A percentile compares a stretch with the other conserved stretches of the same genome.
phyloP scores from a whole-genome alignment of 108 stramenopile species.

The Nannochloropsis gaditana region DNA sequence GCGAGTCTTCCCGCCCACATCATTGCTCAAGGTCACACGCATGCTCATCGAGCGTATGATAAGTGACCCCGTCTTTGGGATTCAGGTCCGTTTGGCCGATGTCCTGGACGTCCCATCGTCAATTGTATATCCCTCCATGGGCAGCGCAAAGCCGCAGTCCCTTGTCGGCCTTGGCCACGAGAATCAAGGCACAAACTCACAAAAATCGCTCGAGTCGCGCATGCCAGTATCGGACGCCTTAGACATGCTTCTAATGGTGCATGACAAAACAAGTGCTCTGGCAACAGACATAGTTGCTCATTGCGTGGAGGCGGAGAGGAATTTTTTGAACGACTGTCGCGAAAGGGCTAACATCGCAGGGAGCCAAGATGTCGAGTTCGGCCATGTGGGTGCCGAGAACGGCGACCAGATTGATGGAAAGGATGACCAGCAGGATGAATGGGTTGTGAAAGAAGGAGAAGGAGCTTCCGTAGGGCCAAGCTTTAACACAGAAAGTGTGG shows the following conservation, averaged over 20 bases:
- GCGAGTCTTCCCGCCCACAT: slow-evolving; percentile 24
- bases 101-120: slow-evolving; percentile 23
- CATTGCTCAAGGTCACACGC: slow-evolving; percentile 24
- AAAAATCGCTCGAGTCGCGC: no score
- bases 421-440: neutral
- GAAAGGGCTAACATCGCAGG: neutral
- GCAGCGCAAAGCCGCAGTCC: no score
- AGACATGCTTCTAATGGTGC: slow-evolving; percentile 33
- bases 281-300: neutral
- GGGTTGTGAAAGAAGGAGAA: neutral
- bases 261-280: slow-evolving; percentile 29
- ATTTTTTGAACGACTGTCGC: neutral
- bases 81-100: slow-evolving; percentile 34
- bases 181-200: no score
- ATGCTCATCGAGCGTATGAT: slow-evolving; percentile 28
- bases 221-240: slow-evolving; percentile 29
- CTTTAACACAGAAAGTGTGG: neutral
- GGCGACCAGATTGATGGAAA: neutral
- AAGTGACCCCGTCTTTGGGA: slow-evolving; percentile 39
- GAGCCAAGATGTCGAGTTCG: neutral
- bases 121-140: neutral
- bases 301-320: neutral
- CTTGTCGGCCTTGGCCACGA: no score
- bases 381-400: neutral
- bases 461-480: neutral